A percentile compares a stretch with the other conserved stretches of the same genome.
phyloP scores from a whole-genome alignment of 2,329 filamentous ascomycete species.

The Aspergillus jensenii region DNA sequence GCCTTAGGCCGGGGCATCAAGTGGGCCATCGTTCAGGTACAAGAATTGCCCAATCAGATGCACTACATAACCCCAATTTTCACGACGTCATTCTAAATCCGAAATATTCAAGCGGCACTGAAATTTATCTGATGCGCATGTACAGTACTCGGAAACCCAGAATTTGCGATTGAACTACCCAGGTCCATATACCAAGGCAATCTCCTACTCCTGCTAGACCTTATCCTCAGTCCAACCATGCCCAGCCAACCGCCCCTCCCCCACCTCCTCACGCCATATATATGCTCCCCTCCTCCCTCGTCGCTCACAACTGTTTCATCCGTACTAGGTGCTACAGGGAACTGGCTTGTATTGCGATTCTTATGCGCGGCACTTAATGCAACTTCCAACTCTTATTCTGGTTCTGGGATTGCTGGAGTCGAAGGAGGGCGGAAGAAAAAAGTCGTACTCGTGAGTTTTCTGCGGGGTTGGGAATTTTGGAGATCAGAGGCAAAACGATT shows the following conservation, averaged over 20 bases:
- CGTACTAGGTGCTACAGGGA: constrained; percentile 49
- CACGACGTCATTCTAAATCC: constrained; percentile 9
- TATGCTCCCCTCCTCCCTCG: constrained; percentile 33
- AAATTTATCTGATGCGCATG: neutral
- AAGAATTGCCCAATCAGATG: constrained; percentile 1
- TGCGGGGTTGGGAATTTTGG: constrained; percentile 79
- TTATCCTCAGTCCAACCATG: constrained; percentile 25
- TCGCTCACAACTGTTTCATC: constrained; percentile 46
- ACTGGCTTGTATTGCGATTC: constrained; percentile 58
- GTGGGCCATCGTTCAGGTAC: neutral
- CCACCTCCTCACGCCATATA: constrained; percentile 39
- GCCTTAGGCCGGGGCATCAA: constrained; percentile 5
- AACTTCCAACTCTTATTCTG: constrained; percentile 13
- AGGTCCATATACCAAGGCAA: neutral
- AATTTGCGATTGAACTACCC: neutral
- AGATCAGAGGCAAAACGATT: constrained; percentile 66
- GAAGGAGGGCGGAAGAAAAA: constrained; percentile 41
- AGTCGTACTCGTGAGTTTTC: constrained; percentile 78
- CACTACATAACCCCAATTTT: neutral
- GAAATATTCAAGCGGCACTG: neutral
- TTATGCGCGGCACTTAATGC: constrained; percentile 48
- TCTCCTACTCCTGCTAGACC: neutral
- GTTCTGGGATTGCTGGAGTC: constrained; percentile 23
- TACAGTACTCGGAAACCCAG: neutral
- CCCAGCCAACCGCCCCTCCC: constrained; percentile 42